A percentile compares a stretch with the other conserved stretches of the same genome.
phyloP scores from a whole-genome alignment of 208 protist genomes.

The Leishmania tarentolae region DNA sequence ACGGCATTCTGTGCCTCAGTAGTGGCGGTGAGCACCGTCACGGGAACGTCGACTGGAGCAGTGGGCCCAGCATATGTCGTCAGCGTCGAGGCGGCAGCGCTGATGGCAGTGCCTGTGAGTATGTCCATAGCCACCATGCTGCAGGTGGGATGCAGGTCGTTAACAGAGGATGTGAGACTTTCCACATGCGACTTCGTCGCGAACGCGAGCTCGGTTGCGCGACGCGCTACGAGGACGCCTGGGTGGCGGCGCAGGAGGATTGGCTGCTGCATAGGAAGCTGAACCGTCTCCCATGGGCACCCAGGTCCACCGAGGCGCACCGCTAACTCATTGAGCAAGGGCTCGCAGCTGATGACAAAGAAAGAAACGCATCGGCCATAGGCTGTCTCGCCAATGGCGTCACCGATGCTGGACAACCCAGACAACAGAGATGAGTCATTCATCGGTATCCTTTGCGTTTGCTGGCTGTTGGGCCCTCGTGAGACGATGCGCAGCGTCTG shows the following conservation, averaged over 20 bases:
- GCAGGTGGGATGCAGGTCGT: slow-evolving; percentile 9
- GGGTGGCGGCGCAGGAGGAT: slow-evolving; percentile 27
- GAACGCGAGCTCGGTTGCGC: slow-evolving; percentile 48
- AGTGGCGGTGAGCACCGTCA: slow-evolving; percentile 9
- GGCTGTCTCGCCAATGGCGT: slow-evolving; percentile 30
- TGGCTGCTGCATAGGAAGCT: slow-evolving; percentile 46
- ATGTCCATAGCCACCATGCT: slow-evolving; percentile 31
- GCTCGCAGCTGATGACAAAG: slow-evolving; percentile 32
- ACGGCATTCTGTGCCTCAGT: not conserved
- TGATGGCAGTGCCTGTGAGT: slow-evolving; percentile 18
- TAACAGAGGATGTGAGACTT: slow-evolving; percentile 19
- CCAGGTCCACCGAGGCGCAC: slow-evolving; percentile 64
- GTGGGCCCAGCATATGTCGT: not conserved
- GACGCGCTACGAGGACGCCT: slow-evolving; percentile 17
- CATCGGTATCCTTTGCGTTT: slow-evolving; percentile 10
- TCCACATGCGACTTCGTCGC: slow-evolving; percentile 23
- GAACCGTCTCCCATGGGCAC: slow-evolving; percentile 42
- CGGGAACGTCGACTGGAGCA: not conserved
- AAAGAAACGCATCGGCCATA: slow-evolving; percentile 45
- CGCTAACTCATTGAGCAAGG: slow-evolving; percentile 23
- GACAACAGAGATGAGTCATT: slow-evolving; percentile 48
- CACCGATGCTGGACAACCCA: slow-evolving; percentile 37
- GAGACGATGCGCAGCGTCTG: not conserved
- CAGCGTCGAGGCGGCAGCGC: slow-evolving; percentile 20
- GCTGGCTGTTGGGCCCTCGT: not conserved